phyloP scores from a whole-genome alignment of 257 asterid species.

The Forsythia viridissima region DNA sequence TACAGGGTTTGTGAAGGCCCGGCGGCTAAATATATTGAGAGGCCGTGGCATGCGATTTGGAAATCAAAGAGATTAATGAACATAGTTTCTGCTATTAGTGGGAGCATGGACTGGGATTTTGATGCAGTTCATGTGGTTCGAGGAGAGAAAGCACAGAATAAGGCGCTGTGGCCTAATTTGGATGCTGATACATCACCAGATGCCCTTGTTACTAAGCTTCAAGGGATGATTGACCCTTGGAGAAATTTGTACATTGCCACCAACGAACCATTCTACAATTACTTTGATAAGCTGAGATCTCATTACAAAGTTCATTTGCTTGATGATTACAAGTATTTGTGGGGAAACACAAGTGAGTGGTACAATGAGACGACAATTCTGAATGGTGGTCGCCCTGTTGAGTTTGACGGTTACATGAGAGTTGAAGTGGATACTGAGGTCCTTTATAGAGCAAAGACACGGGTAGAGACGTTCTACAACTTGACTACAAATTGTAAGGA shows the following conservation, averaged over 20 bases:
- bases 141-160: conserved; percentile 81
- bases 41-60: conserved; percentile 91
- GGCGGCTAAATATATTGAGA: conserved; percentile 65
- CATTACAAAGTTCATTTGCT: conserved; percentile 87
- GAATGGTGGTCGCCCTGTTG: conserved; percentile 73
- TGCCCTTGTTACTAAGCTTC: conserved; percentile 63
- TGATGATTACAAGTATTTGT: conserved; percentile 72
- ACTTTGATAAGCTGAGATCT: conserved; percentile 92
- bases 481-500: conserved; percentile 91
- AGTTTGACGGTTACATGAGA: conserved; percentile 92
- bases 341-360: conserved; percentile 95
- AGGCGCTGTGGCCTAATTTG: conserved; percentile 76
- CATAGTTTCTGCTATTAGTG: conserved; percentile 87
- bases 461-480: conserved; percentile 86
- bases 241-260: conserved; percentile 88
- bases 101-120: conserved; percentile 98
- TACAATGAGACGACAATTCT: conserved; percentile 70
- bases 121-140: conserved; percentile 92
- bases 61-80: conserved; percentile 92
- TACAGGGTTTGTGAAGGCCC: conserved; percentile 95
- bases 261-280: conserved; percentile 79
- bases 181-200: conserved; percentile 93
- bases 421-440: conserved; percentile 97
- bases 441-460: conserved; percentile 73
- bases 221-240: conserved; percentile 61